Conservation (phyloP, 2,329 filamentous ascomycete genomes). For the Fusarium nematophilum region DNA sequence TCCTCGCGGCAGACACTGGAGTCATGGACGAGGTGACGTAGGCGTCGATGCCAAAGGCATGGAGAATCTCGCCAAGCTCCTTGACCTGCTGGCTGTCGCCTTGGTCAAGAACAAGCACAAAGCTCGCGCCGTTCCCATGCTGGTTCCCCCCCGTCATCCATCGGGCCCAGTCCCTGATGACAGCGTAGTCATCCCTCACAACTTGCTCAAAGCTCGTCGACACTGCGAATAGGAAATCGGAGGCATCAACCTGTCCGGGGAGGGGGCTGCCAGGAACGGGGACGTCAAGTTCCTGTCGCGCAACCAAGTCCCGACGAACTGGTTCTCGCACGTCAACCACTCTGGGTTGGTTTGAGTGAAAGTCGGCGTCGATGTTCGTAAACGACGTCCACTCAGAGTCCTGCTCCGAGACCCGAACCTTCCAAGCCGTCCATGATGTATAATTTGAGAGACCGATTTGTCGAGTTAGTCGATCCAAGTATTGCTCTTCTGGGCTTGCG, state of each 20-base stretch:
- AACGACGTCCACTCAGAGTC: slow-evolving; percentile 42
- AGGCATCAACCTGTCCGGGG: slow-evolving; percentile 52
- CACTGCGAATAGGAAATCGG: slow-evolving; percentile 56
- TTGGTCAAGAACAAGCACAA: slow-evolving; percentile 56
- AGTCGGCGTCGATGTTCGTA: slow-evolving; percentile 46
- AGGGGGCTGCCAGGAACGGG: slow-evolving; percentile 46
- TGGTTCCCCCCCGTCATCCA: slow-evolving; percentile 58
- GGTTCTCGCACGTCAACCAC: slow-evolving; percentile 44
- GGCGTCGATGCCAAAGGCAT: slow-evolving; percentile 53
- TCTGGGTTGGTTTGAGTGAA: slow-evolving; percentile 45
- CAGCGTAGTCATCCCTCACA: slow-evolving; percentile 50
- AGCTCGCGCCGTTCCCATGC: slow-evolving; percentile 55
- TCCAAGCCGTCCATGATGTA: slow-evolving; percentile 50
- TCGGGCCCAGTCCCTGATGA: slow-evolving; percentile 57
- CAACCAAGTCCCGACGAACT: slow-evolving; percentile 41
- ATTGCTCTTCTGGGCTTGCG: slow-evolving; percentile 47
- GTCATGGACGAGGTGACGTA: slow-evolving; percentile 48
- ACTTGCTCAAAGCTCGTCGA: slow-evolving; percentile 57
- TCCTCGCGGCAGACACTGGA: slow-evolving; percentile 46
- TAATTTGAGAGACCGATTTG: slow-evolving; percentile 46
- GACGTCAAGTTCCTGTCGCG: slow-evolving; percentile 48
- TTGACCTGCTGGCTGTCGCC: slow-evolving; percentile 49
- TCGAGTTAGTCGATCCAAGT: slow-evolving; percentile 44
- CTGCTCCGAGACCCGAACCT: slow-evolving; percentile 46
- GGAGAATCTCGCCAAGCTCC: slow-evolving; percentile 47